Conservation (phyloP, 2,329 filamentous ascomycete species). For the Lachnellula subtilissima region DNA sequence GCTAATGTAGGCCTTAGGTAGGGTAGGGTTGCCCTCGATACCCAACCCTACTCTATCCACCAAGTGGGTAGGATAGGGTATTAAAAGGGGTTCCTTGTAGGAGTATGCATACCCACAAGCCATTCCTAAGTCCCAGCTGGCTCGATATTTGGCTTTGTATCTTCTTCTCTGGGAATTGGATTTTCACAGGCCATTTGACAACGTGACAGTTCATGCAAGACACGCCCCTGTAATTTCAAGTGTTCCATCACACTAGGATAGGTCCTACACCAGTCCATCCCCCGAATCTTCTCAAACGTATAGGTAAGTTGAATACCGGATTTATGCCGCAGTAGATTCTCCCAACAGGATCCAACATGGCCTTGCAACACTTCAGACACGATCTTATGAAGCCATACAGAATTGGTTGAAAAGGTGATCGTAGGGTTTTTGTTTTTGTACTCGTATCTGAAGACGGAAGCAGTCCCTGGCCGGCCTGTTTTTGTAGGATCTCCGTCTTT, state of each 20-base stretch:
- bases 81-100: too few species aligned
- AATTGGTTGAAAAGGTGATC: conserved; percentile 9
- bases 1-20: too few species aligned
- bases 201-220: not conserved
- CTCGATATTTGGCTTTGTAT: not conserved
- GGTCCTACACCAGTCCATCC: not conserved
- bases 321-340: not conserved
- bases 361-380: not conserved
- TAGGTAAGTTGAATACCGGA: not conserved
- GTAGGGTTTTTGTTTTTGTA: conserved; percentile 6
- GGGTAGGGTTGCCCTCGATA: too few species aligned
- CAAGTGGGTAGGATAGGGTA: too few species aligned
- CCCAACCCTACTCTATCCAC: too few species aligned
- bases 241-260: not conserved
- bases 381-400: not conserved
- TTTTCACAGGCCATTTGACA: not conserved
- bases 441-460: conserved; percentile 13
- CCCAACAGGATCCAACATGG: not conserved
- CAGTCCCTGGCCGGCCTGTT: conserved; percentile 7
- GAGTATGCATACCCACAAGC: too few species aligned
- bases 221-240: not conserved
- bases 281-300: not conserved
- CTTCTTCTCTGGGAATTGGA: not conserved
- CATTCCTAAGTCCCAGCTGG: too few species aligned
- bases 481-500: not conserved